Percentiles rank a stretch among this genome's conserved stretches.
Evolutionary conservation across 2,329 filamentous ascomycete genomes (phyloP).

Genomic region (Chrysosporium queenslandicum): DNA sequence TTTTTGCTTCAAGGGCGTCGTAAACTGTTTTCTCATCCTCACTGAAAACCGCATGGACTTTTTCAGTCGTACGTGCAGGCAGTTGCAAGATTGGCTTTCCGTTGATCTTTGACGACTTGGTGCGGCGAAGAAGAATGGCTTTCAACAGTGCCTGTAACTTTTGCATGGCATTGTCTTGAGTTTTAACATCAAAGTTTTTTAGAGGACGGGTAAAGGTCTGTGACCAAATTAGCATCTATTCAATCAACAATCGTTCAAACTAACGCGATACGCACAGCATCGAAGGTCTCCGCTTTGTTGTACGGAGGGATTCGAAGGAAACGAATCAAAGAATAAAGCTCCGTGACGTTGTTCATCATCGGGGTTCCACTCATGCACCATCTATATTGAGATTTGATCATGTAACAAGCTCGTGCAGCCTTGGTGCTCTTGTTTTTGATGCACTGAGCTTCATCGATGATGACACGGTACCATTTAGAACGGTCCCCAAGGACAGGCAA

Average conservation of each 20-base stretch:
- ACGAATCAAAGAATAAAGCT: slow-evolving; percentile 65
- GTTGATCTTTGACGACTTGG: slow-evolving; percentile 68
- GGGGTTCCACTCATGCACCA: slow-evolving; percentile 73
- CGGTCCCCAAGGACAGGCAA: slow-evolving; percentile 53
- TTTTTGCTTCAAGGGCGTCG: slow-evolving; percentile 53
- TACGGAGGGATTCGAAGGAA: slow-evolving; percentile 74
- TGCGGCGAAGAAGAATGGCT: slow-evolving; percentile 70
- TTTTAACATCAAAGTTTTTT: slow-evolving; percentile 30
- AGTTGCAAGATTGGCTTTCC: slow-evolving; percentile 65
- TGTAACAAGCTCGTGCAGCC: slow-evolving; percentile 49
- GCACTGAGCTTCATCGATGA: slow-evolving; percentile 70
- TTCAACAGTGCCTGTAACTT: slow-evolving; percentile 66
- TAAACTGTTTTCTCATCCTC: slow-evolving; percentile 59
- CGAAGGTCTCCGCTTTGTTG: slow-evolving; percentile 54
- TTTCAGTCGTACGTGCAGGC: slow-evolving; percentile 53
- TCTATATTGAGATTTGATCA: slow-evolving; percentile 51
- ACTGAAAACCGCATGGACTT: slow-evolving; percentile 55
- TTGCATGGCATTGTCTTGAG: slow-evolving; percentile 48
- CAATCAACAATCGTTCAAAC: not conserved
- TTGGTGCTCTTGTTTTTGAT: slow-evolving; percentile 66
- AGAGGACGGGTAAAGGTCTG: slow-evolving; percentile 46
- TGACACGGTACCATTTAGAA: slow-evolving; percentile 56
- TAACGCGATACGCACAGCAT: slow-evolving; percentile 40
- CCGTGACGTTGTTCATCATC: slow-evolving; percentile 76
- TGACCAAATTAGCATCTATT: slow-evolving; percentile 11